Percentiles rank a stretch among this genome's conserved stretches.
Conservation (phyloP, 2,329 filamentous ascomycete genomes). For the Nothophaeocryptopus gaeumannii region DNA sequence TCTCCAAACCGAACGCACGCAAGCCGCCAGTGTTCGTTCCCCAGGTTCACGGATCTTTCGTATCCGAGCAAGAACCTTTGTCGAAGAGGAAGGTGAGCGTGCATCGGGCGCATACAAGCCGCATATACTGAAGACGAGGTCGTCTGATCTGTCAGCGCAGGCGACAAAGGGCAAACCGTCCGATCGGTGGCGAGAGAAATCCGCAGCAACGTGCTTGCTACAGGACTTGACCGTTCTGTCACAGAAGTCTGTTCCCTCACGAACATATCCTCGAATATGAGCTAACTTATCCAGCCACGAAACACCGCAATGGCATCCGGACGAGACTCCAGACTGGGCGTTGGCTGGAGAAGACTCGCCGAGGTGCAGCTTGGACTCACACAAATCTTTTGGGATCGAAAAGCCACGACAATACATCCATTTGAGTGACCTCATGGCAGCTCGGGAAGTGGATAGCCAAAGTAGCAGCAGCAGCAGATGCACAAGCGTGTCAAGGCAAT, state of each 20-base stretch:
- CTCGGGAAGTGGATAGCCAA: constrained; percentile 6
- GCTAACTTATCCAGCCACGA: constrained; percentile 7
- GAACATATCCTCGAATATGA: too few relatives aligned
- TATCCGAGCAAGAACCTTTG: neutral
- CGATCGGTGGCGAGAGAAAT: constrained; percentile 10
- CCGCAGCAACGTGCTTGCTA: constrained; percentile 16
- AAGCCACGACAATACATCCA: constrained; percentile 14
- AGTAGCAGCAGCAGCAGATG: constrained; percentile 3
- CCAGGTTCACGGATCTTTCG: neutral
- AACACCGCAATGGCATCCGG: constrained; percentile 14
- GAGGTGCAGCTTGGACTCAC: constrained; percentile 15
- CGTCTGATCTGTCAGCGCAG: neutral
- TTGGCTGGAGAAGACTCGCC: constrained; percentile 15
- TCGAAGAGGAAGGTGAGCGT: constrained; percentile 1
- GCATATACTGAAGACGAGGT: too few relatives aligned
- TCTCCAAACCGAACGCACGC: constrained; percentile 5
- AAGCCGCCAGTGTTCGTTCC: constrained; percentile 11
- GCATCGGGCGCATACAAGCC: too few relatives aligned
- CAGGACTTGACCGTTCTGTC: constrained; percentile 19
- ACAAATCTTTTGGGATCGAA: constrained; percentile 13
- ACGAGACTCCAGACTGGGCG: constrained; percentile 16
- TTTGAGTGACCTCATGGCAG: constrained; percentile 13
- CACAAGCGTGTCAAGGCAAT: constrained; percentile 2
- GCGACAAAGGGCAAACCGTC: neutral
- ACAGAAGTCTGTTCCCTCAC: constrained; percentile 12